Conservation (phyloP, 2,329 filamentous ascomycete genomes). For the Hymenoscyphus linearis region DNA sequence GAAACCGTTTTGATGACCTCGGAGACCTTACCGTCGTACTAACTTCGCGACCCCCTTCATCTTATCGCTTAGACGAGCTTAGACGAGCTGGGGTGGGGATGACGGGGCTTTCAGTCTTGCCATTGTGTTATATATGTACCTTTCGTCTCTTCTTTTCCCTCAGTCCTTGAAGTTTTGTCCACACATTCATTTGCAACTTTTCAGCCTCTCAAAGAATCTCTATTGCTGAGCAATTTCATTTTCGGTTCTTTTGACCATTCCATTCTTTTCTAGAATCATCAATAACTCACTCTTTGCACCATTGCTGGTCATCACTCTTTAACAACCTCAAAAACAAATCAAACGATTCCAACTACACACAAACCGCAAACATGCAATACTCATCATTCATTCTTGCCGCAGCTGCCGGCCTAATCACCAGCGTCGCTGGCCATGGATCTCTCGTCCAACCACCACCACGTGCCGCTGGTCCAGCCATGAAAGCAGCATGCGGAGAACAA, state of each 20-base stretch:
- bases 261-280: constrained; percentile 14
- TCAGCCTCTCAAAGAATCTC: not conserved
- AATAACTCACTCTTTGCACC: constrained; percentile 14
- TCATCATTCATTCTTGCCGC: constrained; percentile 20
- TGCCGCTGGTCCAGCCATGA: constrained; percentile 39
- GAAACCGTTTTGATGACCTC: constrained; percentile 1
- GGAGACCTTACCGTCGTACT: not conserved
- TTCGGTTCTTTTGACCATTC: constrained; percentile 14
- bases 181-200: constrained; percentile 6
- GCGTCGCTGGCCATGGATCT: constrained; percentile 45
- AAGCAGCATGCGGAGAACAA: constrained; percentile 39
- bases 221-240: constrained; percentile 22
- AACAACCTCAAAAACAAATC: constrained; percentile 1
- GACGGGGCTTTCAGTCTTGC: not conserved
- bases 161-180: not conserved
- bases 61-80: constrained; percentile 1
- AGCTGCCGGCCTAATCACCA: constrained; percentile 30
- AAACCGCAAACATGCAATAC: constrained; percentile 25
- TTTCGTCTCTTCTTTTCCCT: constrained; percentile 3
- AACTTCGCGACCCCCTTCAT: constrained; percentile 2
- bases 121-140: constrained; percentile 3
- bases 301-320: constrained; percentile 17
- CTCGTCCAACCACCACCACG: constrained; percentile 40
- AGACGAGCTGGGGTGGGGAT: not conserved
- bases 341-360: not conserved